These are phyloP conservation scores for Candida awuae DNA, from an alignment of 805 yeast genomes.

Conservation along the genomic window DNA sequence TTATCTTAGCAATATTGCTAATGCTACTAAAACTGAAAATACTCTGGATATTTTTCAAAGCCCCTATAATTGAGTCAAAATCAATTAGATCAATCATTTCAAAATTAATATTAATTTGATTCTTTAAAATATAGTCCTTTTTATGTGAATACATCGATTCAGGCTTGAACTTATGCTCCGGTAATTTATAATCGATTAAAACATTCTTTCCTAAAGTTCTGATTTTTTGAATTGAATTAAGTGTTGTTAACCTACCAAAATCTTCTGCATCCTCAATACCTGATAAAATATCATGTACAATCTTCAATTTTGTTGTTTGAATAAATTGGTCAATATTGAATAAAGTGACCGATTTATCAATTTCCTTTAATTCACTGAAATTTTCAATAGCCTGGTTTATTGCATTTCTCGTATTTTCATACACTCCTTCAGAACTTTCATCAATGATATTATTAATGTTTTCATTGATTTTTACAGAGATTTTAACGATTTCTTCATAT, in stretches of 20 bases:
- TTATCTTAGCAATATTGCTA: conserved; percentile 32
- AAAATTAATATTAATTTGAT: conserved; percentile 51
- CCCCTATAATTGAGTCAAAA: conserved; percentile 49
- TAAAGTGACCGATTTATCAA: conserved; percentile 42
- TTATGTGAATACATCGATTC: conserved; percentile 77
- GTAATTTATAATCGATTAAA: conserved; percentile 44
- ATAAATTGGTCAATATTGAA: conserved; percentile 59
- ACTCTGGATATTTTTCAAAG: conserved; percentile 6
- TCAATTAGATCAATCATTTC: conserved; percentile 70
- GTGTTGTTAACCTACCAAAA: conserved; percentile 56
- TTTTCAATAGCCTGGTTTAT: conserved; percentile 41
- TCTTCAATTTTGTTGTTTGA: conserved; percentile 53
- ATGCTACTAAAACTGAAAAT: conserved; percentile 36
- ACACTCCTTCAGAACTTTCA: conserved; percentile 44
- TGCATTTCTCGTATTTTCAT: conserved; percentile 48
- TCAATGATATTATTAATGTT: conserved; percentile 60
- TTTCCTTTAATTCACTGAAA: conserved; percentile 38
- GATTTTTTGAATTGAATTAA: conserved; percentile 52
- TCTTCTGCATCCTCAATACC: conserved; percentile 61
- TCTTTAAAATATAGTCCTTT: conserved; percentile 57
- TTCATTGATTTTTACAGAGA: conserved; percentile 49
- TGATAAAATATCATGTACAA: conserved; percentile 57
- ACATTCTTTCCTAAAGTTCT: conserved; percentile 52
- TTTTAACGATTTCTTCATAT: conserved; percentile 44
- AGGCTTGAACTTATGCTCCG: conserved; percentile 57